Percentiles rank a stretch among this genome's conserved stretches.
These are phyloP conservation scores for Chenopodium berlandieri DNA, from an alignment of 148 eudicot species.

Conservation along the genomic window DNA sequence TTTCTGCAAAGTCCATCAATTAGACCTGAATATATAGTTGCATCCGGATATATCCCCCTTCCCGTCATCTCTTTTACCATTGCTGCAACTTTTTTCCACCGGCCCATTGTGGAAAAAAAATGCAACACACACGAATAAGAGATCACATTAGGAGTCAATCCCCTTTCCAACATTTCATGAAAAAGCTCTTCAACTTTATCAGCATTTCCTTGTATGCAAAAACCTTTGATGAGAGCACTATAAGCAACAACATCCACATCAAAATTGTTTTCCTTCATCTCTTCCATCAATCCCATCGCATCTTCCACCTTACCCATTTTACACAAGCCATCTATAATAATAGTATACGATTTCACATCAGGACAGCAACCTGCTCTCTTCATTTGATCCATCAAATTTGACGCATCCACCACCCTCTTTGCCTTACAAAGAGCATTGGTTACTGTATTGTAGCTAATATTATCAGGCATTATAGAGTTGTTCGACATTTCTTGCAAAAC, in stretches of 20 bases:
- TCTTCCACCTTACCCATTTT: slow-evolving; percentile 46
- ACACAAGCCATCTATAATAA: slow-evolving; percentile 47
- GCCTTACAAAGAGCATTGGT: slow-evolving; percentile 52
- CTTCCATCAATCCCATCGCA: slow-evolving; percentile 44
- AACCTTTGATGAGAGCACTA: slow-evolving; percentile 54
- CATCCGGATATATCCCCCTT: slow-evolving; percentile 50
- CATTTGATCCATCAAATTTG: slow-evolving; percentile 49
- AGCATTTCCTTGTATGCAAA: slow-evolving; percentile 42
- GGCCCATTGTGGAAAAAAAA: slow-evolving; percentile 46
- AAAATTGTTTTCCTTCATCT: slow-evolving; percentile 40
- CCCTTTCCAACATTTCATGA: slow-evolving; percentile 48
- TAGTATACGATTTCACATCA: slow-evolving; percentile 32
- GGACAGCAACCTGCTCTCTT: slow-evolving; percentile 32
- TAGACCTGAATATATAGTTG: slow-evolving; percentile 43
- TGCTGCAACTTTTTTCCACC: slow-evolving; percentile 46
- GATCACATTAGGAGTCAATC: slow-evolving; percentile 46
- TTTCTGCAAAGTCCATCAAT: slow-evolving; percentile 53
- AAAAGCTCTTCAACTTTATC: slow-evolving; percentile 44
- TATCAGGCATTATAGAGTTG: slow-evolving; percentile 36
- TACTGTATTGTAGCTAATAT: slow-evolving; percentile 56
- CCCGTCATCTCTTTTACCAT: slow-evolving; percentile 48
- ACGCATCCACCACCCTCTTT: slow-evolving; percentile 46
- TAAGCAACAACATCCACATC: slow-evolving; percentile 44
- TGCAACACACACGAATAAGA: slow-evolving; percentile 44
- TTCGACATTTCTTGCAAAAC: slow-evolving; percentile 33